Evolutionary conservation across 2,329 filamentous ascomycete species (phyloP).

Genomic region (Elsinoe arachidis): DNA sequence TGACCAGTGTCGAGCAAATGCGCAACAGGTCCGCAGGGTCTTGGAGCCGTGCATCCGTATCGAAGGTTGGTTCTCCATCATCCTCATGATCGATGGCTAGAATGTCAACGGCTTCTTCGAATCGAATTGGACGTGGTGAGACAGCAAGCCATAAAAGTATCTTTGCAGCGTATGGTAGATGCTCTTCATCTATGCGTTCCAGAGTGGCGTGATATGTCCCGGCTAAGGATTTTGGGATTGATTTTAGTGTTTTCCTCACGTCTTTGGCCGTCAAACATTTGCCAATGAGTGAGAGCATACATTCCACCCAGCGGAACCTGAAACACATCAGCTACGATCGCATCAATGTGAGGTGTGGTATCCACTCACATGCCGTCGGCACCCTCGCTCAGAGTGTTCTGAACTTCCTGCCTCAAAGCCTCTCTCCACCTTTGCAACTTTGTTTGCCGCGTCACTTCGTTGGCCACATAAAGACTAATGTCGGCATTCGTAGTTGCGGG

Average conservation of each 20-base stretch:
- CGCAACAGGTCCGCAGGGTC: neutral
- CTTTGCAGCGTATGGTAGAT: neutral
- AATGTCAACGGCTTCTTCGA: neutral
- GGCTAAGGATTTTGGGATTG: neutral
- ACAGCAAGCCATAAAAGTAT: neutral
- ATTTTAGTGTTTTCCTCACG: neutral
- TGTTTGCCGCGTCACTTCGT: neutral
- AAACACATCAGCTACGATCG: neutral
- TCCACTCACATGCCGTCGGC: neutral
- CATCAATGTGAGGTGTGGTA: neutral
- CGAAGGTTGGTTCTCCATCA: neutral
- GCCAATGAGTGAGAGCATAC: neutral
- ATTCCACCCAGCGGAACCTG: constrained; percentile 1
- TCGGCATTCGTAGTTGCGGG: neutral
- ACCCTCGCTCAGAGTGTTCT: neutral
- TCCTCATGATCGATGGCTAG: neutral
- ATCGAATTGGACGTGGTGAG: neutral
- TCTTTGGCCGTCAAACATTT: neutral
- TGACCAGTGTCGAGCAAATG: neutral
- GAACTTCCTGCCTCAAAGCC: neutral
- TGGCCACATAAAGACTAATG: neutral
- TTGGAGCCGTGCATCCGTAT: neutral
- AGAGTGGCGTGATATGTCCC: neutral
- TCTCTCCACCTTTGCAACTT: neutral
- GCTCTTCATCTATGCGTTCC: neutral